Percentiles rank a stretch among this genome's conserved stretches.
These are phyloP conservation scores for Irpex lacteus DNA, from an alignment of 1,284 basidiomycete species.

Conservation along the genomic window DNA sequence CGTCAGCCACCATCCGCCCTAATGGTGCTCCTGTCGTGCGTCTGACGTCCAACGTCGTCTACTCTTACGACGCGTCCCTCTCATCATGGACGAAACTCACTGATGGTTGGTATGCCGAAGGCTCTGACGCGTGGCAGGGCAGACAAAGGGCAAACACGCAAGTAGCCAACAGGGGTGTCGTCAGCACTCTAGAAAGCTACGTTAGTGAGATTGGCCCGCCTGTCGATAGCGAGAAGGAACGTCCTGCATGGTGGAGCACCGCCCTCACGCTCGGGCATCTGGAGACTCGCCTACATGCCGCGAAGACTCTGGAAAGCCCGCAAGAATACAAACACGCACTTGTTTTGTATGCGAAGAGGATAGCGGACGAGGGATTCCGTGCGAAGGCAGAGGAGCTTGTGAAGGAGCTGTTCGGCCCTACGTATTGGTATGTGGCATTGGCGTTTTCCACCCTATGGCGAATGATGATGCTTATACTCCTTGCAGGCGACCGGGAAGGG, in stretches of 20 bases:
- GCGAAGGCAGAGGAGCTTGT: slow-evolving; percentile 87
- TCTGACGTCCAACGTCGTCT: slow-evolving; percentile 70
- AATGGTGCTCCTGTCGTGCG: slow-evolving; percentile 79
- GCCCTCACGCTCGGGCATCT: slow-evolving; percentile 83
- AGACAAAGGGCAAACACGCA: slow-evolving; percentile 48
- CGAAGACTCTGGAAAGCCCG: slow-evolving; percentile 73
- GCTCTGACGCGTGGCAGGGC: slow-evolving; percentile 78
- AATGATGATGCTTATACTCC: not conserved
- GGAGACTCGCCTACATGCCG: slow-evolving; percentile 75
- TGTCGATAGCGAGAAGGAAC: slow-evolving; percentile 29
- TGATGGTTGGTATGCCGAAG: slow-evolving; percentile 78
- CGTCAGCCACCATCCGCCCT: slow-evolving; percentile 62
- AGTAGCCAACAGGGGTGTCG: slow-evolving; percentile 43
- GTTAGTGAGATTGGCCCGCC: slow-evolving; percentile 44
- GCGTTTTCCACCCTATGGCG: not conserved
- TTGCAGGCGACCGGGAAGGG: slow-evolving; percentile 60
- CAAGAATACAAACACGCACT: slow-evolving; percentile 79
- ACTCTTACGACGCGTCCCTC: slow-evolving; percentile 72
- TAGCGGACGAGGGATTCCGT: slow-evolving; percentile 84
- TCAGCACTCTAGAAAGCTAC: slow-evolving; percentile 54
- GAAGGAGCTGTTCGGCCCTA: slow-evolving; percentile 82
- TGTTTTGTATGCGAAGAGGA: slow-evolving; percentile 72
- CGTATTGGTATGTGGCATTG: slow-evolving; percentile 65
- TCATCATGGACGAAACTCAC: slow-evolving; percentile 70
- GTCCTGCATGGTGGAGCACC: slow-evolving; percentile 74